Base-by-base conservation (phyloP, 75 land plant genomes). In the Picea sitchensis region DNA sequence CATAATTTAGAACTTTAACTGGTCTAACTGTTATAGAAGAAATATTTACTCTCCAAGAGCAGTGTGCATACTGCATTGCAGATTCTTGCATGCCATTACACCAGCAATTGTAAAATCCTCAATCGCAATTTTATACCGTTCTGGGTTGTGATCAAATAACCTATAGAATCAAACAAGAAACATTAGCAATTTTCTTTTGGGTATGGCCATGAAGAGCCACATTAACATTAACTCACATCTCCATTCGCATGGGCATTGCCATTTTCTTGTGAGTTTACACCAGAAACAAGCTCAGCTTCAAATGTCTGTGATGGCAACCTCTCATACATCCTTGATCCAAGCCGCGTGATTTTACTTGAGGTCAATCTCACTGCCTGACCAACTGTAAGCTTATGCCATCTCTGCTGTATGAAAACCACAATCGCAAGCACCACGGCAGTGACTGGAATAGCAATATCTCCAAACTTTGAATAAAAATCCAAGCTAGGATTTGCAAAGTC, bases 211-310 rank as follows among this genome's bases (percentile, higher is more conserved):
- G 54, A 51, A 7, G 54, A 9, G 11, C 54, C 54, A 8, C 54
- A 51, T 51, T 9, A 51, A 9, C 54, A 51, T 51, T 9, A 51
- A 9, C 54, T 51, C 54, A 51, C 54, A 8, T 51, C 54, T 51
- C 9, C 54, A 8, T 51, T 51, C 9, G 54, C 54, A 51, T 51
- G 54, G 8, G 11, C 54, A 51, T 51, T 51, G 54, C 54, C 76
- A 31, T 75, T 75, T 17, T 2, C 36, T 56, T 31, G 32, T 13
- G 14, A 13, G 36, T 83, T 86, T 20, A 64, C 79, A 54, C 69
- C 81, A 31, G 88, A 79, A 79, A 82, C 88, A 82, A 90, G 86
- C 77, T 90, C 94, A 9, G 92, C 81, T 78, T 92, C 94, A 81
- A 81, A 77, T 59, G 86, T 75, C 79, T 68, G 80, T 14, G 91